These are phyloP conservation scores for Stygiomarasmius scandens DNA, from an alignment of 1,284 basidiomycete genomes.

Conservation along the genomic window DNA sequence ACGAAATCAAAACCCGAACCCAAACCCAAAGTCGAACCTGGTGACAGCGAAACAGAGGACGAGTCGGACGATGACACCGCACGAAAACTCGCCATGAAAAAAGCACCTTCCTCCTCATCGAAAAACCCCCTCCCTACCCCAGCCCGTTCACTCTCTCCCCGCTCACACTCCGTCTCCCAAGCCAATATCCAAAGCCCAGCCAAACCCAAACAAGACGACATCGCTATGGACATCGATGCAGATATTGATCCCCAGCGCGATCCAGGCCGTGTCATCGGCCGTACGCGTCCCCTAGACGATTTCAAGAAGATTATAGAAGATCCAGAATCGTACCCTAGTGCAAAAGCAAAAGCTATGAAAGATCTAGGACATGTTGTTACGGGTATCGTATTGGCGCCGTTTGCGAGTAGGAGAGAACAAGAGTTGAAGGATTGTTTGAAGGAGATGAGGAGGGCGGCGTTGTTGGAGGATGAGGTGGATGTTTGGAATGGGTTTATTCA, in stretches of 20 bases:
- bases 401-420: conserved; percentile 61
- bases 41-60: conserved; percentile 51
- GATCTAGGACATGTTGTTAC: conserved; percentile 73
- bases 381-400: conserved; percentile 72
- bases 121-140: conserved; percentile 50
- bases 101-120: conserved; percentile 6
- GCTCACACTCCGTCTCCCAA: neutral
- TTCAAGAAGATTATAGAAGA: conserved; percentile 52
- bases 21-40: conserved; percentile 15
- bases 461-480: conserved; percentile 79
- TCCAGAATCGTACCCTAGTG: conserved; percentile 52
- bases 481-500: conserved; percentile 75
- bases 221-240: conserved; percentile 4
- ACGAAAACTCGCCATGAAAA: conserved; percentile 27
- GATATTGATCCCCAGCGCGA: conserved; percentile 41
- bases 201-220: too few relatives aligned
- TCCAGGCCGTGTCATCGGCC: conserved; percentile 71
- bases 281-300: conserved; percentile 72
- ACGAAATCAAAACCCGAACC: conserved; percentile 33
- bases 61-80: conserved; percentile 31
- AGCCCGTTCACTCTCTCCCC: conserved; percentile 49
- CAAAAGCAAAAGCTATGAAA: conserved; percentile 82
- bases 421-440: conserved; percentile 78
- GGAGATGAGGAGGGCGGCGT: conserved; percentile 63
- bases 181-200: conserved; percentile 1